Conservation (phyloP, 139 green algal species). For the Ettlia oleoabundans region DNA sequence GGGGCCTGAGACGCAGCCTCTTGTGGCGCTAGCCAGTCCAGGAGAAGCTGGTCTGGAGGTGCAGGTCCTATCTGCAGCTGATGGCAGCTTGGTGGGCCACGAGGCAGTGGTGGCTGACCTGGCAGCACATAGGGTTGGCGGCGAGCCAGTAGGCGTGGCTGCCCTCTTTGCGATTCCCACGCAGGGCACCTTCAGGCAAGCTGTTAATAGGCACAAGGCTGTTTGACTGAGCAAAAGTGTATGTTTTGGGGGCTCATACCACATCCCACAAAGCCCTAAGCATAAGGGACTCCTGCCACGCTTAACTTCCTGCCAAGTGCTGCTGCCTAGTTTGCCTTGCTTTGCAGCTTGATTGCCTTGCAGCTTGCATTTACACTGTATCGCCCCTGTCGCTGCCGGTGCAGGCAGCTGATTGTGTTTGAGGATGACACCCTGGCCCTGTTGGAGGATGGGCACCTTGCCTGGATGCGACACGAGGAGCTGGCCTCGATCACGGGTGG, state of each 20-base stretch:
- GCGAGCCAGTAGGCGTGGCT: background rate
- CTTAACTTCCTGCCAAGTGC: no score
- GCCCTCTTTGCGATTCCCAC: background rate
- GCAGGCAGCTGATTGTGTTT: conserved; percentile 58
- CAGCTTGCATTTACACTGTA: no score
- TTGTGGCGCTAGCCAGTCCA: background rate
- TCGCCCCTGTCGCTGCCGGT: no score
- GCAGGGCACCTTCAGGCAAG: conserved; percentile 6
- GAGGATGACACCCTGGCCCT: conserved; percentile 57
- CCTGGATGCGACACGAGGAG: conserved; percentile 80
- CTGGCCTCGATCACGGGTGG: conserved; percentile 52
- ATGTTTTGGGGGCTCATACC: no score
- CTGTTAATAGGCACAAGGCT: background rate
- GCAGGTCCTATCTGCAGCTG: conserved; percentile 26
- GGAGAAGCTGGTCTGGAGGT: background rate
- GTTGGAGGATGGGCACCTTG: conserved; percentile 34
- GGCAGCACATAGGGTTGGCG: background rate
- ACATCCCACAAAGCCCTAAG: no score
- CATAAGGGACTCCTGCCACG: no score
- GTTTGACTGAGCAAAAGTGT: background rate
- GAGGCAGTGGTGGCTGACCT: background rate
- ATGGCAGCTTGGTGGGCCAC: conserved; percentile 13
- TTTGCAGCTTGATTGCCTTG: no score
- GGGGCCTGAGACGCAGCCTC: background rate
- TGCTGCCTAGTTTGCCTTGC: no score